Evolutionary conservation across 106 monocot species (phyloP).

Genomic region (Vanilla planifolia): DNA sequence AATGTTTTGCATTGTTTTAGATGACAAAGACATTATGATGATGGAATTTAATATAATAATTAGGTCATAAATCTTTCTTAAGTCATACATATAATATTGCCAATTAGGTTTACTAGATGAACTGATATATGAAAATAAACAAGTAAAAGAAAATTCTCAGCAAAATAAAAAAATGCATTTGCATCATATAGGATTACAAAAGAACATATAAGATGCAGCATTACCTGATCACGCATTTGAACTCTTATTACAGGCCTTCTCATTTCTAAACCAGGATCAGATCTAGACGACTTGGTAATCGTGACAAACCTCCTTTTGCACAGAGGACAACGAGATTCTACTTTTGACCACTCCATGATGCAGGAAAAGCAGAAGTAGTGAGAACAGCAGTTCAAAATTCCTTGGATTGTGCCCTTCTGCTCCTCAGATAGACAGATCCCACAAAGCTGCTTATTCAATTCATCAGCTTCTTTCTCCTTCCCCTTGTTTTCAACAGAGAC

Average conservation of each 20-base stretch:
- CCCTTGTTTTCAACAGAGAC: conserved; percentile 20
- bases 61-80: too few relatives aligned
- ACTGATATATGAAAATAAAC: background rate
- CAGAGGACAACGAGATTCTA: conserved; percentile 74
- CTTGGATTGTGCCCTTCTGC: conserved; percentile 44
- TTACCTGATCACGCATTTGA: conserved; percentile 88
- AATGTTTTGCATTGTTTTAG: too few relatives aligned
- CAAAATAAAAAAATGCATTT: background rate
- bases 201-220: background rate
- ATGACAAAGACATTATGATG: too few relatives aligned
- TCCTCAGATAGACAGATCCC: conserved; percentile 87
- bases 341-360: conserved; percentile 89
- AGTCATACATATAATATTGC: too few relatives aligned
- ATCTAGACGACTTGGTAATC: conserved; percentile 44
- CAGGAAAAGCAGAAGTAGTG: conserved; percentile 85
- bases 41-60: too few relatives aligned
- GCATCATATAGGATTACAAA: background rate
- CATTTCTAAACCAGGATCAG: conserved; percentile 28
- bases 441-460: conserved; percentile 45
- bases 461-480: conserved; percentile 37
- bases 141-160: background rate
- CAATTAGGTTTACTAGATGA: too few relatives aligned
- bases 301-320: conserved; percentile 73
- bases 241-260: conserved; percentile 50
- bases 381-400: conserved; percentile 60